These are phyloP conservation scores for Curvularia spicifera DNA, from an alignment of 2,329 filamentous ascomycete species.

Conservation along the genomic window DNA sequence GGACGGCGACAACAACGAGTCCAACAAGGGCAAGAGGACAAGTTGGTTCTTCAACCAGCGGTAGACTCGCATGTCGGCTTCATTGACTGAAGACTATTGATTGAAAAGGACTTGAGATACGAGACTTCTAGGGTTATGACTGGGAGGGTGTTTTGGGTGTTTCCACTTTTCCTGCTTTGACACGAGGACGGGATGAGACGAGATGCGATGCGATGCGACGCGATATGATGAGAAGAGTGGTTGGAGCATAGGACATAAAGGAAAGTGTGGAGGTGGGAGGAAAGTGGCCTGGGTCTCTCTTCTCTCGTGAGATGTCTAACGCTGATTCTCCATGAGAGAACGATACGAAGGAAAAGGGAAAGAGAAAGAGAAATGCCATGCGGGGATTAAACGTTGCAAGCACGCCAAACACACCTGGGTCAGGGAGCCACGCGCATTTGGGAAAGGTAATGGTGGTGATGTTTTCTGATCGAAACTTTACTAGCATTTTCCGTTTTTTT, in stretches of 20 bases:
- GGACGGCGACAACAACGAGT: constrained; percentile 58
- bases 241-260: not conserved
- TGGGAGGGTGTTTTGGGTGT: constrained; percentile 4
- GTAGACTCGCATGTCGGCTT: constrained; percentile 3
- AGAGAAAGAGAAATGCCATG: not conserved
- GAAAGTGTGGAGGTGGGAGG: not conserved
- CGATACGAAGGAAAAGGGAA: not conserved
- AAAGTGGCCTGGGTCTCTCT: not conserved
- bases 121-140: not conserved
- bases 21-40: constrained; percentile 65
- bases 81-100: not conserved
- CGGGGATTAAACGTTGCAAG: not conserved
- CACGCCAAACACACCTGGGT: not conserved
- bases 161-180: constrained; percentile 2
- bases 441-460: not conserved
- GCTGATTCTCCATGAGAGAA: not conserved
- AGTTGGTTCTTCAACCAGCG: constrained; percentile 73
- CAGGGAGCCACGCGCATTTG: not conserved
- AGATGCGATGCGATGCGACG: not conserved
- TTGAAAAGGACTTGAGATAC: not conserved
- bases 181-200: not conserved
- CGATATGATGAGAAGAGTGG: not conserved
- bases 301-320: not conserved
- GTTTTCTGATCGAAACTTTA: not conserved
- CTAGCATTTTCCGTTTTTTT: not conserved